These are phyloP conservation scores for Canavalia gladiata DNA, from an alignment of 306 rosid genomes.

Conservation along the genomic window DNA sequence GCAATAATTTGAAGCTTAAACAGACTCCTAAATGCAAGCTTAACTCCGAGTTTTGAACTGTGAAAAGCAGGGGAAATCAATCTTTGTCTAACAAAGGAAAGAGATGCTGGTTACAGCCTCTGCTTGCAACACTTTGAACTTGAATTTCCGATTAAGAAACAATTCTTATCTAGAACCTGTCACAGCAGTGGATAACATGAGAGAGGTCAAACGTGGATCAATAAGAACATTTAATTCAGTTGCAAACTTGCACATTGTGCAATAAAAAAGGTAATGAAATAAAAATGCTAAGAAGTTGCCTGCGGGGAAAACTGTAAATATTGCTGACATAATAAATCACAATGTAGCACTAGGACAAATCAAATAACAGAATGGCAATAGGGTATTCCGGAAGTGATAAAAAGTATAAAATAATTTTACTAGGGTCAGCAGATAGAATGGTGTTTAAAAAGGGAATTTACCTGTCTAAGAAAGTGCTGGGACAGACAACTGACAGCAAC, in stretches of 20 bases:
- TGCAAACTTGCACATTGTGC: conserved; percentile 26
- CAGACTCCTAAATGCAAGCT: conserved; percentile 8
- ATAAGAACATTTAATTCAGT: conserved; percentile 13
- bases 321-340: not conserved
- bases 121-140: conserved; percentile 34
- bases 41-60: conserved; percentile 6
- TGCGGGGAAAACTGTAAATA: not conserved
- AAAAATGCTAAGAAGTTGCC: conserved; percentile 26
- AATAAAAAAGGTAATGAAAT: conserved; percentile 28
- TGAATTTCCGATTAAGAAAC: not conserved
- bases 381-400: not conserved
- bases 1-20: conserved; percentile 32
- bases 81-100: conserved; percentile 35
- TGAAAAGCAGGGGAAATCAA: conserved; percentile 30
- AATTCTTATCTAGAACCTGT: conserved; percentile 46
- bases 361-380: not conserved
- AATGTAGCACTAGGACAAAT: conserved; percentile 7
- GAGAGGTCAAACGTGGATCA: conserved; percentile 13
- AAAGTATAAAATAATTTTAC: not conserved
- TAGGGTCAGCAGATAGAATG: conserved; percentile 1
- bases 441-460: not conserved
- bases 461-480: conserved; percentile 14
- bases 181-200: conserved; percentile 8
- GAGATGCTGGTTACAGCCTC: conserved; percentile 31
- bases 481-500: conserved; percentile 11